These are phyloP conservation scores for Torulaspora franciscae DNA, from an alignment of 805 yeast genomes.

Conservation along the genomic window DNA sequence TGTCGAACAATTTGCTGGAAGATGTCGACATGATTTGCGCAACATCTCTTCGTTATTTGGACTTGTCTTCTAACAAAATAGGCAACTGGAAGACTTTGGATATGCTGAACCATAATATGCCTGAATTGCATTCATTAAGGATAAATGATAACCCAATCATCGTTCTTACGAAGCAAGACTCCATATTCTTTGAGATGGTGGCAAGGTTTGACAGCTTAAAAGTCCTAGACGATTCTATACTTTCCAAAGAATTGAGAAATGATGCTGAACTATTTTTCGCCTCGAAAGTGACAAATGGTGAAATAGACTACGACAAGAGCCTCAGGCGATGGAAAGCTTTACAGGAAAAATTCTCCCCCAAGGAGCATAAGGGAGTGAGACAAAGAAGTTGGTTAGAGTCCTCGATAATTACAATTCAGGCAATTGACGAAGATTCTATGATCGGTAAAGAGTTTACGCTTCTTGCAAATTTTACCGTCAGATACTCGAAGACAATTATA, in stretches of 20 bases:
- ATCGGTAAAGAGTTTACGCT: slow-evolving; percentile 5
- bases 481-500: slow-evolving; percentile 26
- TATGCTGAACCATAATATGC: slow-evolving; percentile 36
- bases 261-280: slow-evolving; percentile 69
- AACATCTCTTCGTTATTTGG: slow-evolving; percentile 34
- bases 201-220: slow-evolving; percentile 42
- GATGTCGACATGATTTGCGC: slow-evolving; percentile 27
- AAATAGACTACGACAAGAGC: slow-evolving; percentile 24
- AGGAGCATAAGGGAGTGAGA: slow-evolving; percentile 6
- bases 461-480: slow-evolving; percentile 18
- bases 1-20: slow-evolving; percentile 15
- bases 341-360: slow-evolving; percentile 35
- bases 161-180: slow-evolving; percentile 23
- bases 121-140: slow-evolving; percentile 43
- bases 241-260: slow-evolving; percentile 44
- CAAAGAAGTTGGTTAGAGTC: slow-evolving; percentile 14
- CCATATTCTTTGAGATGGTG: slow-evolving; percentile 36
- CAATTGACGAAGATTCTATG: slow-evolving; percentile 7
- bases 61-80: slow-evolving; percentile 50
- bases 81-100: slow-evolving; percentile 48
- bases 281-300: slow-evolving; percentile 39
- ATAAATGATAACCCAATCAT: slow-evolving; percentile 52
- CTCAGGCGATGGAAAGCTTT: slow-evolving; percentile 42
- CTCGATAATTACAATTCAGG: slow-evolving; percentile 10
- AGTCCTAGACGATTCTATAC: slow-evolving; percentile 53